phyloP scores from a whole-genome alignment of 2,329 filamentous ascomycete genomes.

The Blastomyces parvus region DNA sequence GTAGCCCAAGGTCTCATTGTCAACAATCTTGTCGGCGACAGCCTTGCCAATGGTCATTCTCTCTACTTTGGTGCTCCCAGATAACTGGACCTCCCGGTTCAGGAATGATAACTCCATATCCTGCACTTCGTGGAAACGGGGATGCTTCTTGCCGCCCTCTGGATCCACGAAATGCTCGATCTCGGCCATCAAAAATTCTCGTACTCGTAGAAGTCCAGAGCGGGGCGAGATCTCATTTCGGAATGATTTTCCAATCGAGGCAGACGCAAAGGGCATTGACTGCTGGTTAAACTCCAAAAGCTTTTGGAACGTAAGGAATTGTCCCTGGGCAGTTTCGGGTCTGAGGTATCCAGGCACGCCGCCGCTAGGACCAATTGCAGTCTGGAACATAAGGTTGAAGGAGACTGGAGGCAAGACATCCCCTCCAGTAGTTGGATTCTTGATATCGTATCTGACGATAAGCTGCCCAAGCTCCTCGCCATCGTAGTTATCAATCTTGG shows the following conservation, averaged over 20 bases:
- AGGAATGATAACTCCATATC: constrained; percentile 75
- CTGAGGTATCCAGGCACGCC: constrained; percentile 77
- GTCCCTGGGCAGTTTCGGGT: constrained; percentile 94
- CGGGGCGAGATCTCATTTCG: constrained; percentile 95
- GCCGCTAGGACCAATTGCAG: constrained; percentile 83
- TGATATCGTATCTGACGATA: constrained; percentile 85
- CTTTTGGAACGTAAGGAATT: constrained; percentile 96
- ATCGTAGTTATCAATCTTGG: constrained; percentile 91
- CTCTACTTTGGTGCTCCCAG: constrained; percentile 68
- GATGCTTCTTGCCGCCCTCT: constrained; percentile 86
- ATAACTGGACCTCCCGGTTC: constrained; percentile 73
- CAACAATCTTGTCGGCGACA: constrained; percentile 70
- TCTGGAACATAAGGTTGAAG: constrained; percentile 99
- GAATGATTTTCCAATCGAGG: constrained; percentile 95
- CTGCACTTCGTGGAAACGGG: constrained; percentile 75
- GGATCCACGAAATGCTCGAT: constrained; percentile 98
- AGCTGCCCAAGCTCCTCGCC: constrained; percentile 76
- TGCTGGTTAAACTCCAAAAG: constrained; percentile 93
- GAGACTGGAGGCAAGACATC: constrained; percentile 71
- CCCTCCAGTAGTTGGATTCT: constrained; percentile 70
- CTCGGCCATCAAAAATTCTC: constrained; percentile 97
- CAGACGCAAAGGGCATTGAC: constrained; percentile 92
- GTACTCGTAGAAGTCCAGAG: constrained; percentile 80
- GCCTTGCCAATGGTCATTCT: constrained; percentile 76
- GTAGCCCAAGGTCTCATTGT: constrained; percentile 97